Percentiles rank a stretch among this genome's conserved stretches.
Evolutionary conservation across 768 basidiomycete species (phyloP).

Genomic region (Krasilnikovozyma curviuscula): DNA sequence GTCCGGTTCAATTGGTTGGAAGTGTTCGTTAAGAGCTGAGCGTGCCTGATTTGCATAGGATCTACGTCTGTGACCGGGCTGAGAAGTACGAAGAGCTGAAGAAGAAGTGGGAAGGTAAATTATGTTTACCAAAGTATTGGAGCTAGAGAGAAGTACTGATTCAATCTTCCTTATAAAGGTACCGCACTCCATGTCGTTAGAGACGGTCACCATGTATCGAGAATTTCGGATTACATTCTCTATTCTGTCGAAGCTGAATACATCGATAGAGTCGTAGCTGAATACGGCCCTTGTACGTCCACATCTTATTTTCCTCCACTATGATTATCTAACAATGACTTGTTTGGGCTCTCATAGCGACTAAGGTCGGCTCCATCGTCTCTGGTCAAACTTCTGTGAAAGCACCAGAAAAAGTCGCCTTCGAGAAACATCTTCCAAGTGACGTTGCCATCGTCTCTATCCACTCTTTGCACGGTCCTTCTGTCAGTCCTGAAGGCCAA

Average conservation of each 20-base stretch:
- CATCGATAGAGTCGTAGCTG: slow-evolving; percentile 58
- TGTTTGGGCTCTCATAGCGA: slow-evolving; percentile 35
- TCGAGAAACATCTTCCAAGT: slow-evolving; percentile 64
- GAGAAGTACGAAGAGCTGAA: slow-evolving; percentile 47
- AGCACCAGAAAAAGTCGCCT: slow-evolving; percentile 74
- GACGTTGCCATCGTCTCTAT: slow-evolving; percentile 81
- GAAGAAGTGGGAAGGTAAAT: slow-evolving; percentile 41
- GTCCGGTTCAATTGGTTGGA: slow-evolving; percentile 11
- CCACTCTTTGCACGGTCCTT: slow-evolving; percentile 87
- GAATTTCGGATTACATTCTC: slow-evolving; percentile 78
- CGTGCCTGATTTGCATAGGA: slow-evolving; percentile 33
- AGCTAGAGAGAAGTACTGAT: background rate
- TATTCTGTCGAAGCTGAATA: slow-evolving; percentile 88
- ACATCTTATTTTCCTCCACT: background rate
- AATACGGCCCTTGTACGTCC: slow-evolving; percentile 75
- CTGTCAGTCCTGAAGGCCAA: slow-evolving; percentile 69
- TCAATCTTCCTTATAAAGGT: background rate
- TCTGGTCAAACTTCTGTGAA: slow-evolving; percentile 95
- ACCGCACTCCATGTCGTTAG: background rate
- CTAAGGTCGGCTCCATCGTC: slow-evolving; percentile 77
- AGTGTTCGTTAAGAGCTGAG: background rate
- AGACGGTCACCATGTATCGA: slow-evolving; percentile 60
- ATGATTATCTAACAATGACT: background rate
- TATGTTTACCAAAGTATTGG: background rate
- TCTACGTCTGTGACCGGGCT: slow-evolving; percentile 73